Conservation (phyloP, 108 stramenopile species). For the Aurantiochytrium sp. region DNA sequence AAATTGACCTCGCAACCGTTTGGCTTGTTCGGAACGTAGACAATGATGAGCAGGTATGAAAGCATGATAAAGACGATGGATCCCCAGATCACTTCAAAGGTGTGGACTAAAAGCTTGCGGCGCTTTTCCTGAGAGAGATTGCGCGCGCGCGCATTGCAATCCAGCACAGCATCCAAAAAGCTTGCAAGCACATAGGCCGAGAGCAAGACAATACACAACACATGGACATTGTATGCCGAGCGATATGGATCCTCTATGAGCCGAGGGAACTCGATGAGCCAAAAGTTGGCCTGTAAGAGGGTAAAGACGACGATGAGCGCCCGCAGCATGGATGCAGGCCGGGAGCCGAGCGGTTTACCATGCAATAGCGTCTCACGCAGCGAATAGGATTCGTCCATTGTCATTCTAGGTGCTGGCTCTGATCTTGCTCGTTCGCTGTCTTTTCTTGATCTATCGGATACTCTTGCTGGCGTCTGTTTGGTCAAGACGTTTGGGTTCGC, state of each 20-base stretch:
- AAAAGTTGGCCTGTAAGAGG: not conserved
- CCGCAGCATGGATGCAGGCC: not conserved
- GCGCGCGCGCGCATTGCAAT: not conserved
- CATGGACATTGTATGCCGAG: not conserved
- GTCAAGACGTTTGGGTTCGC: no score
- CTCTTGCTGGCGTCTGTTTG: no score
- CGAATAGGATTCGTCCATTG: not conserved
- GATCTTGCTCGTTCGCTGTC: no score
- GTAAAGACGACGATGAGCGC: not conserved
- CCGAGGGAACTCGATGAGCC: not conserved
- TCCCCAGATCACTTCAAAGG: not conserved
- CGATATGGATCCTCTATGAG: not conserved
- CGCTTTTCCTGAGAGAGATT: not conserved
- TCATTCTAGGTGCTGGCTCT: no score
- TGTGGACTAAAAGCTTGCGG: not conserved
- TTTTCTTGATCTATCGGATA: no score
- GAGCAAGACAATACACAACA: not conserved
- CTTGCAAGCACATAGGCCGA: not conserved
- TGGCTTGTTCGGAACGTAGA: not conserved
- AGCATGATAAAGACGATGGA: not conserved
- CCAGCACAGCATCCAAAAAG: not conserved
- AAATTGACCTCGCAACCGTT: not conserved
- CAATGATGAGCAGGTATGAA: not conserved
- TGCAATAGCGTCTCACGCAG: not conserved
- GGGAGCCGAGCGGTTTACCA: not conserved